A percentile compares a stretch with the other conserved stretches of the same genome.
phyloP scores from a whole-genome alignment of 2,329 filamentous ascomycete species.

The Cladosporium oxysporum region DNA sequence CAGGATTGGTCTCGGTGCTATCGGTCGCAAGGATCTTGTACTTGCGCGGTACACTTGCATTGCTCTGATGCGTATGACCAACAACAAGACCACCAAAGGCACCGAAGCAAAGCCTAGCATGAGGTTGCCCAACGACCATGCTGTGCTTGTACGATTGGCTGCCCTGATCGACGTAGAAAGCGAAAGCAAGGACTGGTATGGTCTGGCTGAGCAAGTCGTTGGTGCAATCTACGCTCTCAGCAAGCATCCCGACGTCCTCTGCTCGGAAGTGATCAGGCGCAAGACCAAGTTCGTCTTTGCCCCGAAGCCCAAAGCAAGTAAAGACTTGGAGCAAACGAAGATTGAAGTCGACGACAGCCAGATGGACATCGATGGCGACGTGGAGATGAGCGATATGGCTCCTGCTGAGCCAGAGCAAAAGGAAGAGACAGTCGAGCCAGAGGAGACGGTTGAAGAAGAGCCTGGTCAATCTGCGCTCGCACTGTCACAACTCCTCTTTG shows the following conservation, averaged over 20 bases:
- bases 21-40: slow-evolving; percentile 80
- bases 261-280: slow-evolving; percentile 83
- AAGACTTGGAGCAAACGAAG: slow-evolving; percentile 30
- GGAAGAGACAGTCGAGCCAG: slow-evolving; percentile 25
- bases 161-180: slow-evolving; percentile 83
- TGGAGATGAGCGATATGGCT: slow-evolving; percentile 42
- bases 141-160: slow-evolving; percentile 76
- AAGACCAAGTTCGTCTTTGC: slow-evolving; percentile 82
- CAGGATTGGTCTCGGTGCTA: slow-evolving; percentile 78
- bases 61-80: slow-evolving; percentile 86
- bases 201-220: slow-evolving; percentile 93
- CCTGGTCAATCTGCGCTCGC: slow-evolving; percentile 56
- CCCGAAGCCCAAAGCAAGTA: slow-evolving; percentile 46
- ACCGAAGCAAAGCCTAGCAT: slow-evolving; percentile 65
- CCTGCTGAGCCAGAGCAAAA: slow-evolving; percentile 28
- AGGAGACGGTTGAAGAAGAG: slow-evolving; percentile 21
- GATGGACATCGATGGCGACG: slow-evolving; percentile 38
- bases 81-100: slow-evolving; percentile 75
- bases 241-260: slow-evolving; percentile 90
- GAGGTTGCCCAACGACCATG: slow-evolving; percentile 87
- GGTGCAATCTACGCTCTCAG: slow-evolving; percentile 92
- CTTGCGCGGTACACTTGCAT: slow-evolving; percentile 95
- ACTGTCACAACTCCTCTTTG: slow-evolving; percentile 88
- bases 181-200: slow-evolving; percentile 90
- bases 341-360: slow-evolving; percentile 30